A percentile compares a stretch with the other conserved stretches of the same genome.
These are phyloP conservation scores for Russula sp. DNA, from an alignment of 768 basidiomycete genomes.

Conservation along the genomic window DNA sequence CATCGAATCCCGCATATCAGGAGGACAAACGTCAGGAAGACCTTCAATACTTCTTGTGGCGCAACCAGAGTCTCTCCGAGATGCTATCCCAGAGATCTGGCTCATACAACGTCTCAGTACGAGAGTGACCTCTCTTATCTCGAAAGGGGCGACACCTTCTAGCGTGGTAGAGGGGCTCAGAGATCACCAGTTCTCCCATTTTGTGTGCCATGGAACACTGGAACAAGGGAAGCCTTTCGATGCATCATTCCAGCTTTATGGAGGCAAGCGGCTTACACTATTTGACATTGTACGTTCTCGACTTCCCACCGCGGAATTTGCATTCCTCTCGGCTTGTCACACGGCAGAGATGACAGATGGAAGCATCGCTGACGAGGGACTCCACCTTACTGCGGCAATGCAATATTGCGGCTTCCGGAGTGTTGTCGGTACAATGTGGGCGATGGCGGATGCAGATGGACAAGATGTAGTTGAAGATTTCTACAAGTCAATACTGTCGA, in stretches of 20 bases:
- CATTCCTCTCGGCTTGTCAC: slow-evolving; percentile 2
- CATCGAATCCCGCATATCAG: neutral
- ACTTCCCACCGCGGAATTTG: neutral
- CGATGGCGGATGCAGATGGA: neutral
- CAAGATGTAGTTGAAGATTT: neutral
- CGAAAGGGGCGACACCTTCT: no score
- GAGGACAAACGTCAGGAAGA: neutral
- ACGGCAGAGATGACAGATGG: neutral
- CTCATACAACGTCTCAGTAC: no score
- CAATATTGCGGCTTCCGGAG: slow-evolving; percentile 12
- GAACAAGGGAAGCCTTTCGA: neutral
- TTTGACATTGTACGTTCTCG: neutral
- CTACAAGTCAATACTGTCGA: neutral
- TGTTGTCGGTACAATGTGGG: slow-evolving; percentile 6
- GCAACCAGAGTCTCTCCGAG: neutral
- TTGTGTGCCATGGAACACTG: slow-evolving; percentile 3
- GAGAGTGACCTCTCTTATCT: neutral
- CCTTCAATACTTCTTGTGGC: neutral
- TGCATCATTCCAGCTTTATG: neutral
- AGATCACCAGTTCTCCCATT: neutral
- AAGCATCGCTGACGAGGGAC: slow-evolving; percentile 4
- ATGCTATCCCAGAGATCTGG: no score
- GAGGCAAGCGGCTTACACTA: no score
- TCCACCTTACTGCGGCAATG: slow-evolving; percentile 18
- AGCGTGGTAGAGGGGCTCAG: neutral